Conservation (phyloP, 495 filamentous ascomycete genomes). For the Penicillium goetzii region DNA sequence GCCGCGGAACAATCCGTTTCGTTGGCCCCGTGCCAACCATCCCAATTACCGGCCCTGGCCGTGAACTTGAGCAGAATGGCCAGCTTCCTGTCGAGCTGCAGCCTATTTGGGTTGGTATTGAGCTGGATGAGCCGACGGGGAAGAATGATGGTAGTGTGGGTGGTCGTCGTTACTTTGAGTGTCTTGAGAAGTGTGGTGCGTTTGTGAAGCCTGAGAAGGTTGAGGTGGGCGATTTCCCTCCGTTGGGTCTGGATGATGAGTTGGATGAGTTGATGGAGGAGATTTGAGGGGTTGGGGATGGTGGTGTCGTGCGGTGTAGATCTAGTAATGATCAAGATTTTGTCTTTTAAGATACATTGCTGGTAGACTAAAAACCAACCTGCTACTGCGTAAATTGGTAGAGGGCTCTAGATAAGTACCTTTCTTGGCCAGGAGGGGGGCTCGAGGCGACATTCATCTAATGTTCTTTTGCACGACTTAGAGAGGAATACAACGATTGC, state of each 20-base stretch:
- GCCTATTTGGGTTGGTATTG: constrained; percentile 83
- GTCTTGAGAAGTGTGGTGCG: constrained; percentile 71
- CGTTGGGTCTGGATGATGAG: constrained; percentile 55
- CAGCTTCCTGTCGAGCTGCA: constrained; percentile 35
- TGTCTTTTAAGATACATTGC: background rate
- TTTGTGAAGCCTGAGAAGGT: constrained; percentile 91
- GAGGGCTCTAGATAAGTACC: no score
- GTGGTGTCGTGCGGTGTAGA: constrained; percentile 19
- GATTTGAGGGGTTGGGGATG: constrained; percentile 50
- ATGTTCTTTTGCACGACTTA: no score
- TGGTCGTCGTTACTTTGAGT: constrained; percentile 77
- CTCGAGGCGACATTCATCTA: no score
- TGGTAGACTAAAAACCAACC: background rate
- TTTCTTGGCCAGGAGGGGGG: no score
- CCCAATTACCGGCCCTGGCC: constrained; percentile 55
- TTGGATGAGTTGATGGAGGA: constrained; percentile 86
- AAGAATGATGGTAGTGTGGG: constrained; percentile 87
- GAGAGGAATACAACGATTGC: no score
- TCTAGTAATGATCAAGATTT: background rate
- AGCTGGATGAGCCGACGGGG: constrained; percentile 83
- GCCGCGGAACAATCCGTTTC: constrained; percentile 82
- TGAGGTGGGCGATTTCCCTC: constrained; percentile 84
- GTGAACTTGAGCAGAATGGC: constrained; percentile 25
- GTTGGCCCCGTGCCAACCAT: constrained; percentile 83
- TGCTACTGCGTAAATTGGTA: background rate